Base-by-base conservation (phyloP, 2,329 filamentous ascomycete species). In the Paecilomyces formosus region DNA sequence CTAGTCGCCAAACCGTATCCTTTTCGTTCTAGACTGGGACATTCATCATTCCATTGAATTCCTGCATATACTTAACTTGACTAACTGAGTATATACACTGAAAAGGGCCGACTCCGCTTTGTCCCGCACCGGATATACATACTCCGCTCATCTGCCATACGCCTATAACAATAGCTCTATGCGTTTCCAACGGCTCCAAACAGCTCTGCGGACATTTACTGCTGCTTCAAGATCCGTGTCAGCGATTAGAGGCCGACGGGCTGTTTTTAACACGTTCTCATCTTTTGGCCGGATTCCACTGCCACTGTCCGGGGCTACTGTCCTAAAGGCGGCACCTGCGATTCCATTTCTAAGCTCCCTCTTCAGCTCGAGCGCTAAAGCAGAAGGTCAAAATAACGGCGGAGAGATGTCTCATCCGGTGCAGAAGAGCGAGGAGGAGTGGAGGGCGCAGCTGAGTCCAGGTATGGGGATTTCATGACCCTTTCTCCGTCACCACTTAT, bases 361-460 rank as follows among this genome's bases (percentile, higher is more conserved):
- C 1, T 96, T 96, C 68, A 81, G 82, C 59, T 83, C 86, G 57
- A 86, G 82, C 55, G 72, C 78, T 51, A 79, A 76, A 50, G 78
- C 81, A 64, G 70, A 74, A 63, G 62, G 72, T 18, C 15, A 60
- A 11, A 26, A 55, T n/a, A 60, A 58, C 15, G 64, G 61, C 58
- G 59, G 58, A 12, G 61, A 62, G 33, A 79, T 79, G 76, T 79
- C 80, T 62, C 92, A 88, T 67, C 90, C 94, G n/a, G 85, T 94
- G 56, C 78, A 94, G 73, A 90, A 92, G 74, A 84, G 80, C 45
- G 83, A 92, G 22, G 85, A 90, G 58, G 92, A 97, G 78, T 99
- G 94, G 94, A 88, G 86, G 64, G 89, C 93, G 8, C 84, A 96
- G 59, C 79, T 99, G 57, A 92, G 81, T 58, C 84, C 83, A 70